Percentiles rank a stretch among this genome's conserved stretches.
Conservation (phyloP, 345 rosid genomes). For the Melaleuca quinquenervia region DNA sequence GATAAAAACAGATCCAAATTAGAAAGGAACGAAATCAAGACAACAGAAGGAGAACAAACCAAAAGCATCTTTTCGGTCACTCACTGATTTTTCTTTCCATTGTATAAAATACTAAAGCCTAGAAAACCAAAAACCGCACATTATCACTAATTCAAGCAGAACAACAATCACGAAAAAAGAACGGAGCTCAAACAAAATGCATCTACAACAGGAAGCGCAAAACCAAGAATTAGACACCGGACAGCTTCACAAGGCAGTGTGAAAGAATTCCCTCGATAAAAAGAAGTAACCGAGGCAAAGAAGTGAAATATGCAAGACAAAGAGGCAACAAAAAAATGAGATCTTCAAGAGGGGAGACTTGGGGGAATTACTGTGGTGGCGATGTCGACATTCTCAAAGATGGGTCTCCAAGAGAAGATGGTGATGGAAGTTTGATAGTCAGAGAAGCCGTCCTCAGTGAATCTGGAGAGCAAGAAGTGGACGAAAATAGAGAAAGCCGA, state of each 20-base stretch:
- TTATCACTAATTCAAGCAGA: background rate
- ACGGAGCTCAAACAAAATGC: background rate
- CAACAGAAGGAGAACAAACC: background rate
- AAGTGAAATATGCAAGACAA: background rate
- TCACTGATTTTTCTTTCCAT: background rate
- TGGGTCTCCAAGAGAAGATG: constrained; percentile 94
- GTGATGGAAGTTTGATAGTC: constrained; percentile 84
- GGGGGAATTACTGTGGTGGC: constrained; percentile 30
- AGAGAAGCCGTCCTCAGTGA: constrained; percentile 52
- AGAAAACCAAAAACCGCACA: background rate
- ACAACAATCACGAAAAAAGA: background rate
- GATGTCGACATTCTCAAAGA: constrained; percentile 52
- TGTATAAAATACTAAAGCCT: background rate
- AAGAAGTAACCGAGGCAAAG: background rate
- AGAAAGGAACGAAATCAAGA: background rate
- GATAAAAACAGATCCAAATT: constrained; percentile 1
- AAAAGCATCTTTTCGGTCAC: background rate
- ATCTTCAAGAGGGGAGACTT: background rate
- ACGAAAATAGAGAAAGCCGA: constrained; percentile 65
- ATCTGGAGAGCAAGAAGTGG: constrained; percentile 82
- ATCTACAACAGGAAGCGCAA: background rate
- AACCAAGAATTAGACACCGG: background rate
- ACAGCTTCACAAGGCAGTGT: background rate
- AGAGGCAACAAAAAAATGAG: background rate
- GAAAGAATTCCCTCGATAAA: background rate